Conservation (phyloP, 148 eudicot species). For the Diospyros lotus region DNA sequence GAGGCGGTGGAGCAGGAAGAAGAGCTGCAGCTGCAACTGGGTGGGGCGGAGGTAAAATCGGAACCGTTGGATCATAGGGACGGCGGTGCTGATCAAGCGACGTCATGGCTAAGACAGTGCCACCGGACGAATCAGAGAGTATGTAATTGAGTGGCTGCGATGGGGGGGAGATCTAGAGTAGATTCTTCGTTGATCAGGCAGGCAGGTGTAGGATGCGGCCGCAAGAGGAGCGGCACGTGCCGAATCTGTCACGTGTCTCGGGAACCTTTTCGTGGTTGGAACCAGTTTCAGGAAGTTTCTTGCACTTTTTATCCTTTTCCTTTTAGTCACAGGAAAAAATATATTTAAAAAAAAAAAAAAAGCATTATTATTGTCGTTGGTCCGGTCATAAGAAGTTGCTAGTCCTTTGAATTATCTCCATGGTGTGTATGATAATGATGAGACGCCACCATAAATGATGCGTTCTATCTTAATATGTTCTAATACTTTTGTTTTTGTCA, state of each 20-base stretch:
- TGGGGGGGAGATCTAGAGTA: constrained; percentile 1
- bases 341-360: too few species aligned
- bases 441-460: too few species aligned
- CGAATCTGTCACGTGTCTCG: constrained; percentile 13
- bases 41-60: constrained; percentile 44
- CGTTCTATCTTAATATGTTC: too few species aligned
- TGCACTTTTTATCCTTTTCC: background rate
- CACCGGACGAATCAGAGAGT: constrained; percentile 23
- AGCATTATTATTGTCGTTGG: too few species aligned
- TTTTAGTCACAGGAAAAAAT: too few species aligned
- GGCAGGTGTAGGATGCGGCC: constrained; percentile 6
- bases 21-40: constrained; percentile 41
- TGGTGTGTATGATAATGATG: too few species aligned
- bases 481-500: too few species aligned
- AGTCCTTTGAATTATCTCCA: too few species aligned
- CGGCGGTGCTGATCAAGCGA: constrained; percentile 22
- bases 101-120: constrained; percentile 30
- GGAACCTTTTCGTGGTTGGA: constrained; percentile 7
- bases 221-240: constrained; percentile 18
- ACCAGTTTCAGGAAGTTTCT: constrained; percentile 19
- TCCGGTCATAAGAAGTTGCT: too few species aligned
- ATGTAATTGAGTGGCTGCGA: constrained; percentile 13
- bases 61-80: constrained; percentile 51
- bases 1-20: constrained; percentile 25
- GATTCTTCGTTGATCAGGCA: background rate